Conservation (phyloP, 208 protist species). For the Leishmania turanica region DNA sequence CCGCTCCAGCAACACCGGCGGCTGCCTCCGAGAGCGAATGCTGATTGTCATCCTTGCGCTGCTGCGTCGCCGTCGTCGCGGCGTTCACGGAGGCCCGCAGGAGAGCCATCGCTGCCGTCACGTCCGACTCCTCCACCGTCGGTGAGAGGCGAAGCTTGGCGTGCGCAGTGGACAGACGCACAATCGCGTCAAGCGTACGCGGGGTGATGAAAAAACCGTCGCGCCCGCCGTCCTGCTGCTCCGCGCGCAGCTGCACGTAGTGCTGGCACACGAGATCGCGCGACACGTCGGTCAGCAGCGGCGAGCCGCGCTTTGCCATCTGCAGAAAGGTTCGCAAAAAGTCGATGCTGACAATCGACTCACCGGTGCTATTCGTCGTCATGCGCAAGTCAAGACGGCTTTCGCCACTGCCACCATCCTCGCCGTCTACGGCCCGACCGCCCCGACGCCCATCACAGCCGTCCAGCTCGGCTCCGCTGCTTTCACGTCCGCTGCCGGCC, state of each 20-base stretch:
- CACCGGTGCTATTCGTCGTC: slow-evolving; percentile 83
- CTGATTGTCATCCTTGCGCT: slow-evolving; percentile 71
- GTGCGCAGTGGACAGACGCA: slow-evolving; percentile 95
- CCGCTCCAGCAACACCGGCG: neutral
- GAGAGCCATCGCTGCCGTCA: slow-evolving; percentile 85
- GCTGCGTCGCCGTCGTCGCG: slow-evolving; percentile 64
- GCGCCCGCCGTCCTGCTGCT: slow-evolving; percentile 70
- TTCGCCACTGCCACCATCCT: slow-evolving; percentile 8
- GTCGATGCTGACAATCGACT: slow-evolving; percentile 92
- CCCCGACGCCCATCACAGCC: neutral
- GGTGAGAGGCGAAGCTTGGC: slow-evolving; percentile 93
- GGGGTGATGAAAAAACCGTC: slow-evolving; percentile 94
- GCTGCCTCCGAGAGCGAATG: slow-evolving; percentile 38
- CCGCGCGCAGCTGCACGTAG: slow-evolving; percentile 92
- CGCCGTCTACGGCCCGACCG: neutral
- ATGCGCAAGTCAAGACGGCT: slow-evolving; percentile 61
- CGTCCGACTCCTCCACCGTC: slow-evolving; percentile 86
- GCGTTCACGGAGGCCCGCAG: slow-evolving; percentile 85
- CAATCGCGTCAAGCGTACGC: slow-evolving; percentile 97
- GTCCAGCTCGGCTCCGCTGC: neutral
- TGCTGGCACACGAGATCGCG: slow-evolving; percentile 81
- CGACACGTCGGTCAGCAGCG: slow-evolving; percentile 87
- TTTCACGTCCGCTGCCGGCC: slow-evolving; percentile 18
- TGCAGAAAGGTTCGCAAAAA: slow-evolving; percentile 98
- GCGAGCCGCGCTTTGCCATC: slow-evolving; percentile 85